Percentiles rank a stretch among this genome's conserved stretches.
Evolutionary conservation across 768 basidiomycete genomes (phyloP).

Genomic region (Hygrocybe coccinea): DNA sequence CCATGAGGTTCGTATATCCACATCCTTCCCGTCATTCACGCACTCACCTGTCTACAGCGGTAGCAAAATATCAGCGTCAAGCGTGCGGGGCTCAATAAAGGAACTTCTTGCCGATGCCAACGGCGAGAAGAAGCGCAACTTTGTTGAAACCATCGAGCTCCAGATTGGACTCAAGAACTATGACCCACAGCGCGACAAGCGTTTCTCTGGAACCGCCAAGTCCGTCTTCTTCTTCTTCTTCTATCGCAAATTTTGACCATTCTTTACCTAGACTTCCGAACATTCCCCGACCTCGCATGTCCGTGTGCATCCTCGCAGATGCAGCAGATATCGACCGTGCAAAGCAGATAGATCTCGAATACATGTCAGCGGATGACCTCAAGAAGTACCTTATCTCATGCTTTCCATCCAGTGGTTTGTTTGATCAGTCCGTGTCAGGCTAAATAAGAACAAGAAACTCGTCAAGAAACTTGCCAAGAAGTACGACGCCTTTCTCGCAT

Average conservation of each 20-base stretch:
- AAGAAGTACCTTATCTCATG: slow-evolving; percentile 73
- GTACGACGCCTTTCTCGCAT: slow-evolving; percentile 97
- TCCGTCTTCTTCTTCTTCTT: slow-evolving; percentile 22
- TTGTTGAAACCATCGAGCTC: slow-evolving; percentile 93
- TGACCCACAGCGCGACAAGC: slow-evolving; percentile 99
- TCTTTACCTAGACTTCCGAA: slow-evolving; percentile 69
- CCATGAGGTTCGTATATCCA: too few relatives aligned
- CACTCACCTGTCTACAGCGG: slow-evolving; percentile 19
- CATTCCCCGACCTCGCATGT: slow-evolving; percentile 98
- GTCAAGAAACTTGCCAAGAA: slow-evolving; percentile 99
- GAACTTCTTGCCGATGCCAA: slow-evolving; percentile 79
- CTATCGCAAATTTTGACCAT: slow-evolving; percentile 9
- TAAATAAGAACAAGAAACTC: slow-evolving; percentile 99
- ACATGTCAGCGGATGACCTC: slow-evolving; percentile 99
- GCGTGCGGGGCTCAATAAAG: slow-evolving; percentile 98
- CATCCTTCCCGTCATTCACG: too few relatives aligned
- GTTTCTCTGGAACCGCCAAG: slow-evolving; percentile 99
- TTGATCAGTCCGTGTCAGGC: slow-evolving; percentile 40
- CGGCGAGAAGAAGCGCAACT: slow-evolving; percentile 89
- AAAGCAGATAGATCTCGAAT: slow-evolving; percentile 95
- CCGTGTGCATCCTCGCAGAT: slow-evolving; percentile 98
- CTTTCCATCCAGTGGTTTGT: not conserved
- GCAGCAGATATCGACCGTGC: slow-evolving; percentile 98
- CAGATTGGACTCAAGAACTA: slow-evolving; percentile 98
- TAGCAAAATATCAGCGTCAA: slow-evolving; percentile 96